Conservation (phyloP, 2,329 filamentous ascomycete species). For the Cladorrhinum sp. region DNA sequence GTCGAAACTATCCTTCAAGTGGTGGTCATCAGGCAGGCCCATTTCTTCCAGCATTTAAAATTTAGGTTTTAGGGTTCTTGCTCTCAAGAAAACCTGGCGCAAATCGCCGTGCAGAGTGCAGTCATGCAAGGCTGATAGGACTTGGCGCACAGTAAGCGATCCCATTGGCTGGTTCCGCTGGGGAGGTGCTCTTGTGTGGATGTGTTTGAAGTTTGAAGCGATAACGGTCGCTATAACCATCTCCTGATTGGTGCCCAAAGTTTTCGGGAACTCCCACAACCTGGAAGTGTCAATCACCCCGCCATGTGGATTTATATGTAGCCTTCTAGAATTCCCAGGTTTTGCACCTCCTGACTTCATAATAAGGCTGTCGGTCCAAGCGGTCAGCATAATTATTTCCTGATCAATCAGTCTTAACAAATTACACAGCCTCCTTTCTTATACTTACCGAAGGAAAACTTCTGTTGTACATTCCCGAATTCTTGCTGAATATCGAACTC, state of each 20-base stretch:
- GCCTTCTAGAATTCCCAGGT: no score
- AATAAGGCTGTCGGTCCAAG: no score
- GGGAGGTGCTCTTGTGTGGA: not conserved
- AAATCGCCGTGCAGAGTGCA: not conserved
- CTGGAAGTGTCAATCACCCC: not conserved
- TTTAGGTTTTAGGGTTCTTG: constrained; percentile 16
- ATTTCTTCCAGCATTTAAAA: constrained; percentile 50
- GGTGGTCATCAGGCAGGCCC: constrained; percentile 75
- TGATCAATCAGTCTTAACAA: no score
- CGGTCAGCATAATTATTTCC: no score
- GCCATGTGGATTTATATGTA: no score
- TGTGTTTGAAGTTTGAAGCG: no score
- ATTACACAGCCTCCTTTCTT: not conserved
- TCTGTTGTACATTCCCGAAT: not conserved
- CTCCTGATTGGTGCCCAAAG: not conserved
- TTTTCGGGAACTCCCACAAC: not conserved
- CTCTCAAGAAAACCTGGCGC: constrained; percentile 6
- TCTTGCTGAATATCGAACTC: not conserved
- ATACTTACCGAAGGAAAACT: not conserved
- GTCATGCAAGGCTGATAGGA: constrained; percentile 3
- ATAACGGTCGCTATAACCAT: not conserved
- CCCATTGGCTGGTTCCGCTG: no score
- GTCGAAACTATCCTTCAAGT: constrained; percentile 67
- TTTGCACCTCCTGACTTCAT: no score
- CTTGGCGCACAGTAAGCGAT: not conserved